Percentiles rank a stretch among this genome's conserved stretches.
Conservation (phyloP, 2,329 filamentous ascomycete genomes). For the Cercospora berteroae region DNA sequence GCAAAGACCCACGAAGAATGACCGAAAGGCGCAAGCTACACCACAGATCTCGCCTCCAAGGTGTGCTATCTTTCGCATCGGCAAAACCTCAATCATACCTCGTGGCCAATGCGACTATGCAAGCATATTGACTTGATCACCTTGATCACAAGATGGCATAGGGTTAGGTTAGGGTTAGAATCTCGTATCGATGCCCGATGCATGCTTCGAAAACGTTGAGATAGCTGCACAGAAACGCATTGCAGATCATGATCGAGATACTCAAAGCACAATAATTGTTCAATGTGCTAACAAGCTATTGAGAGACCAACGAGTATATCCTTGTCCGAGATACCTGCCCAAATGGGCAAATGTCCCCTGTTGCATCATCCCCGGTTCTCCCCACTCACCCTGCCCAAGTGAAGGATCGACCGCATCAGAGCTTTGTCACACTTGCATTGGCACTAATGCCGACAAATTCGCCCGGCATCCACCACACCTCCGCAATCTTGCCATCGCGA, state of each 20-base stretch:
- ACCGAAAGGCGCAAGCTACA: too few relatives aligned
- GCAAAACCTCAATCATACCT: neutral
- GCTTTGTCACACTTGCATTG: neutral
- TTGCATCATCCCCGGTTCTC: neutral
- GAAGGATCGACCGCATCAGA: neutral
- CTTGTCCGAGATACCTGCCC: neutral
- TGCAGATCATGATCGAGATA: neutral
- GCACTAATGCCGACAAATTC: neutral
- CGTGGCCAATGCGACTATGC: neutral
- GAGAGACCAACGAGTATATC: neutral
- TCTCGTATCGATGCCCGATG: too few relatives aligned
- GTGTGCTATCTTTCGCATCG: too few relatives aligned
- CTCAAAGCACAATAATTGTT: neutral
- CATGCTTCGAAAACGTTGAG: neutral
- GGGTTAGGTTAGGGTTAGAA: too few relatives aligned
- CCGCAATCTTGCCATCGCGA: neutral
- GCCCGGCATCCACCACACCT: neutral
- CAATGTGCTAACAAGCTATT: neutral
- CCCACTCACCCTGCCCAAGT: neutral
- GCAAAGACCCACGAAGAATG: too few relatives aligned
- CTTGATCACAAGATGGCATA: neutral
- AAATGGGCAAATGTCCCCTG: neutral
- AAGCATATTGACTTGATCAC: too few relatives aligned
- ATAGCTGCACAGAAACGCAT: neutral
- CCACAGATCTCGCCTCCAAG: too few relatives aligned